These are phyloP conservation scores for Kluyveromyces nonfermentans DNA, from an alignment of 805 yeast genomes.

Conservation along the genomic window DNA sequence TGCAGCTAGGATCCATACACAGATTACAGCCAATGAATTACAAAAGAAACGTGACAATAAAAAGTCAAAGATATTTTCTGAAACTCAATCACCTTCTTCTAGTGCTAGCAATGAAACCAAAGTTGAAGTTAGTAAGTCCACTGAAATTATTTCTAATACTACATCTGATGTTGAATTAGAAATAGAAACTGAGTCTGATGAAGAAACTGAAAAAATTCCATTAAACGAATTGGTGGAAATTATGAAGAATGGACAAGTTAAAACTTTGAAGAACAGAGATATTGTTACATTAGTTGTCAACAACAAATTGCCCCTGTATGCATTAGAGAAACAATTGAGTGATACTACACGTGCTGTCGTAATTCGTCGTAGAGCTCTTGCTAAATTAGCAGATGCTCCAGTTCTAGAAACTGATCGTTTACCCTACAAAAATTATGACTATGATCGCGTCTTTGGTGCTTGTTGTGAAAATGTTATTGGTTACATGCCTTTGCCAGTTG, in stretches of 20 bases:
- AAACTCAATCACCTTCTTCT: conserved; percentile 10
- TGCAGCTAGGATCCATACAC: conserved; percentile 64
- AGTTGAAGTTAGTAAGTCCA: conserved; percentile 5
- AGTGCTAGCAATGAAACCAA: conserved; percentile 4
- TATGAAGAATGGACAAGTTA: conserved; percentile 63
- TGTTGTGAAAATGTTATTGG: conserved; percentile 99
- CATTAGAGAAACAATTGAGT: conserved; percentile 83
- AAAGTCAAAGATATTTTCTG: conserved; percentile 11
- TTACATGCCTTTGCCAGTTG: conserved; percentile 91
- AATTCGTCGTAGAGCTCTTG: conserved; percentile 88
- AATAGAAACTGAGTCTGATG: conserved; percentile 31
- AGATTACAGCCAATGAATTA: conserved; percentile 28
- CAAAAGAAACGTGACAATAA: conserved; percentile 12
- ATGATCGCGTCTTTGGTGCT: conserved; percentile 94
- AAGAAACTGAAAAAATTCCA: conserved; percentile 34
- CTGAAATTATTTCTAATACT: conserved; percentile 8
- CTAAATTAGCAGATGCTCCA: conserved; percentile 73
- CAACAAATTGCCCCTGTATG: conserved; percentile 85
- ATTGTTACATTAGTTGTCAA: conserved; percentile 57
- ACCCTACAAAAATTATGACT: conserved; percentile 80
- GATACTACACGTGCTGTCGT: conserved; percentile 89
- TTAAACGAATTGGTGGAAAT: conserved; percentile 54
- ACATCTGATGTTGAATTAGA: conserved; percentile 23
- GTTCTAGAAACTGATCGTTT: conserved; percentile 59
- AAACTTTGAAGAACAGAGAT: conserved; percentile 61